These are phyloP conservation scores for Pyricularia grisea DNA, from an alignment of 2,329 filamentous ascomycete species.

Conservation along the genomic window DNA sequence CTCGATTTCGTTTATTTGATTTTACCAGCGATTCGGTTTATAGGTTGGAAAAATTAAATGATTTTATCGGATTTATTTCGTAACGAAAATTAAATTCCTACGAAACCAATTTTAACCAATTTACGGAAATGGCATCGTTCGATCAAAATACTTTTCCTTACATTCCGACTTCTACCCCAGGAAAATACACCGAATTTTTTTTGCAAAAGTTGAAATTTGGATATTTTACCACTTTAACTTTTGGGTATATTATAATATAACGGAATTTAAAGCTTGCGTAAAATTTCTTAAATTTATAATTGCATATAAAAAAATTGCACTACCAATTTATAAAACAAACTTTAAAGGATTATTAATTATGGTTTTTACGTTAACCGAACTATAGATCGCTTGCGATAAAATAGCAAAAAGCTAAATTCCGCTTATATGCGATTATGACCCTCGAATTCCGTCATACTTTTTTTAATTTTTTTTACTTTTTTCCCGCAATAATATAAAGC, in stretches of 20 bases:
- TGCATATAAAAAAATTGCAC: constrained; percentile 21
- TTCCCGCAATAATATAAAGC: constrained; percentile 30
- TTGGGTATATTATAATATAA: constrained; percentile 26
- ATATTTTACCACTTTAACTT: constrained; percentile 24
- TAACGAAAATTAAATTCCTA: background rate
- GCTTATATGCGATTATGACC: constrained; percentile 34
- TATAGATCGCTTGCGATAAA: constrained; percentile 50
- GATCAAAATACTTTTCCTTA: background rate
- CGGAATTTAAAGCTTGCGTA: constrained; percentile 15
- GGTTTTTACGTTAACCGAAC: constrained; percentile 43
- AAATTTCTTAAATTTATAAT: constrained; percentile 19
- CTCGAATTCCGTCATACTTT: constrained; percentile 27
- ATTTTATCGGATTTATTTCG: background rate
- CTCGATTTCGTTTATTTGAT: background rate
- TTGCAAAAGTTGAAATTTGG: constrained; percentile 40
- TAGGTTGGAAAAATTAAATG: background rate
- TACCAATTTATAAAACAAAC: constrained; percentile 22
- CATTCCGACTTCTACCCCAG: background rate
- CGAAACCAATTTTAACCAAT: background rate
- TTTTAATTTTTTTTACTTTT: constrained; percentile 36
- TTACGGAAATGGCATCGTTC: background rate
- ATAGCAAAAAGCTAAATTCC: constrained; percentile 26
- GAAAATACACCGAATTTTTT: constrained; percentile 7
- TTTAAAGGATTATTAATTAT: constrained; percentile 42
- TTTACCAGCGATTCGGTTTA: background rate